Conservation (phyloP, 345 rosid genomes). For the Melaleuca alternifolia region DNA sequence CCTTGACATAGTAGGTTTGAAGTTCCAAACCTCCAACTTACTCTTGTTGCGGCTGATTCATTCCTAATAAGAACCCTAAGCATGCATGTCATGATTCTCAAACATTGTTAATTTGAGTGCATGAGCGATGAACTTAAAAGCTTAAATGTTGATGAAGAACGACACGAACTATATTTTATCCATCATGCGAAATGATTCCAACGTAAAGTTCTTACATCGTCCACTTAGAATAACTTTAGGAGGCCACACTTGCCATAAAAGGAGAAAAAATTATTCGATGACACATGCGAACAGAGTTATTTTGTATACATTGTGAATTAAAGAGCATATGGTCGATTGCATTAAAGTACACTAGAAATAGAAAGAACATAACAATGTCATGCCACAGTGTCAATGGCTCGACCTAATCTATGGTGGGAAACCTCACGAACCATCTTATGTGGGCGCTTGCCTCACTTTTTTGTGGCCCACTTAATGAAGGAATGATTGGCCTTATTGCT, state of each 20-base stretch:
- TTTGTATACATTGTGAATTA: background rate
- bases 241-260: background rate
- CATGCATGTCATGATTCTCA: background rate
- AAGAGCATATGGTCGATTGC: background rate
- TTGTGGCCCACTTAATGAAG: background rate
- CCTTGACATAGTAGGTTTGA: background rate
- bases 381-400: background rate
- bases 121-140: background rate
- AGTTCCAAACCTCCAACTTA: background rate
- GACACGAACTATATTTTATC: background rate
- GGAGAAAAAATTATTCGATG: background rate
- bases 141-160: background rate
- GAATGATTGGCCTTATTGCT: too few relatives aligned
- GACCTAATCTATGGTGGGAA: background rate
- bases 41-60: accelerated
- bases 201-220: background rate
- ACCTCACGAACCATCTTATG: background rate
- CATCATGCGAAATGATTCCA: background rate
- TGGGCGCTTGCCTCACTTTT: background rate
- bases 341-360: background rate
- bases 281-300: background rate
- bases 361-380: background rate
- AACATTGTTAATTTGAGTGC: background rate
- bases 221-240: background rate
- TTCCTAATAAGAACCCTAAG: background rate